A percentile compares a stretch with the other conserved stretches of the same genome.
Conservation (phyloP, 805 yeast genomes). For the Yarrowia sp. region DNA sequence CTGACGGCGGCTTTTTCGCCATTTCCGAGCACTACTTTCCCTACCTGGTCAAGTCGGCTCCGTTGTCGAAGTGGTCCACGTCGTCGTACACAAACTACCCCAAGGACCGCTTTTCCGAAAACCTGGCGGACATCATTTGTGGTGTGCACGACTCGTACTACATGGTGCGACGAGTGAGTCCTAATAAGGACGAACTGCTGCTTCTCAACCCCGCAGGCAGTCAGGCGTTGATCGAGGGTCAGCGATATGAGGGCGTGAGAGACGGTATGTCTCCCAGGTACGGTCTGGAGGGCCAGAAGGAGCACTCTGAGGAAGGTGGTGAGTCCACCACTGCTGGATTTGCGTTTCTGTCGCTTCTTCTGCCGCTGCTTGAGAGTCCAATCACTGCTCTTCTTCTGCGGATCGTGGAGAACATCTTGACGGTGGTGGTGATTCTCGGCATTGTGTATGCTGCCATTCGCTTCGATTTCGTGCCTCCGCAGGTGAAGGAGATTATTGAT, state of each 20-base stretch:
- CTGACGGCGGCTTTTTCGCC: constrained; percentile 77
- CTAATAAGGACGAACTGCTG: constrained; percentile 13
- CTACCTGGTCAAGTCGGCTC: constrained; percentile 80
- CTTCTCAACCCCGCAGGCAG: constrained; percentile 27
- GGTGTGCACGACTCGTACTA: constrained; percentile 45
- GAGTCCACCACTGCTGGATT: not conserved
- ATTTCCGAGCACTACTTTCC: constrained; percentile 81
- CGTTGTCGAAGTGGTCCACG: constrained; percentile 67
- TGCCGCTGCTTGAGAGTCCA: constrained; percentile 18
- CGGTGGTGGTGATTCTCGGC: constrained; percentile 49
- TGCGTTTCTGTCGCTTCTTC: not conserved
- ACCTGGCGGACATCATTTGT: constrained; percentile 41
- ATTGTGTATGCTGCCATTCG: constrained; percentile 46
- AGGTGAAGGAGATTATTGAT: constrained; percentile 43
- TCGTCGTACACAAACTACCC: constrained; percentile 36
- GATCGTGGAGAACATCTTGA: constrained; percentile 53
- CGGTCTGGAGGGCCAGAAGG: constrained; percentile 1
- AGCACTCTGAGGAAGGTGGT: not conserved
- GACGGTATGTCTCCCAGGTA: constrained; percentile 23
- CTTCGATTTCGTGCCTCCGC: constrained; percentile 45
- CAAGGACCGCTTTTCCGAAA: constrained; percentile 24
- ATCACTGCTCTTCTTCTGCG: constrained; percentile 38
- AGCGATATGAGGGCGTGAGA: not conserved
- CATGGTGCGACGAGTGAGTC: constrained; percentile 11
- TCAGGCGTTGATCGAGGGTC: constrained; percentile 38